Evolutionary conservation across 352 stramenopile species (phyloP), one percentile per base, ranked within the genome.

Genomic region (Phytopythium kandeliae): DNA sequence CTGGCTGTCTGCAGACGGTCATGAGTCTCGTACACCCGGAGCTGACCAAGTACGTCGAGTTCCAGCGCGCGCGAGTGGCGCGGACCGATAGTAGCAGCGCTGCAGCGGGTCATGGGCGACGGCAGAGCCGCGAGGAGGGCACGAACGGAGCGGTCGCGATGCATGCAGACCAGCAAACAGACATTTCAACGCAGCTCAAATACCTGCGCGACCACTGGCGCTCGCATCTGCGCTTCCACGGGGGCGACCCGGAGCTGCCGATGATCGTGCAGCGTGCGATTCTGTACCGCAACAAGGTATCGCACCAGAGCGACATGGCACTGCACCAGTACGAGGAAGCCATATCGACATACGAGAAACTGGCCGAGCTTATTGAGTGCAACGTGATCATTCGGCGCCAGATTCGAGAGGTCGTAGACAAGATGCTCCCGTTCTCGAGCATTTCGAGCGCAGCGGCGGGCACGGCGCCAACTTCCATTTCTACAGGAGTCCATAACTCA

Each of bases 11-110:
- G 4, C 67, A 76, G 49, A 58, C 67, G 17, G 61, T 73, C 28
- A 77, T 77, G 67, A 77, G 61, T 37, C 62, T 73, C 54, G 48
- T 73, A 26, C 60, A 71, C 38, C 63, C 63, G 16, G 67, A 71
- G 40, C 31, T 77, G 30, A 57, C 53, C 26, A 62, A 62, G 41
- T 73, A 65, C 50, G 67, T 75, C 33, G 47, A 58, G 11, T 62
- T 71, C 28, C 63, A 77, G 47, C 57, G 52, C 31, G 54, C 58
- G 55, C 63, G 67, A 34, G 65, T 74, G 42, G 56, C 57, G 4
- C 58, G 46, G 16, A 48, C 25, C 4, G 61, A 74, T 33, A 26
- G 24, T n/a, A 37, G 36, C 36, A 36, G 19, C 35, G 19, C 6
- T 19, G 2, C 33, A 3, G 16, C 13, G 1, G 3, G 30, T 3